Evolutionary conservation across 306 rosid genomes (phyloP), one percentile per base, ranked within the genome.

Genomic region (Cicer pinnatifidum): DNA sequence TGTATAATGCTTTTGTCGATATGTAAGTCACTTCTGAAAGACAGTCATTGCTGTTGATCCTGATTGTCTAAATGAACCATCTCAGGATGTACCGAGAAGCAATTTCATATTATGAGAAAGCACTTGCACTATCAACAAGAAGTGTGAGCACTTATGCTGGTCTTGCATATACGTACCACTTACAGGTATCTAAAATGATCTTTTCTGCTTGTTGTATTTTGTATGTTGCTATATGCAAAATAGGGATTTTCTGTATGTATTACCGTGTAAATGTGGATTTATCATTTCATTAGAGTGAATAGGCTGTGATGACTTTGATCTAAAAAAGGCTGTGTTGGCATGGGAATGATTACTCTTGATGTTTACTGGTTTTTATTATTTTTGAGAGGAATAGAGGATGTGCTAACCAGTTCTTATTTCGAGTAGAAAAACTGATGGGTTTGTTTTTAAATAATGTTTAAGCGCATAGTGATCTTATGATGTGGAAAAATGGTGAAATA

Each of bases 141-240:
- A 89, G 96, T 77, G 85, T 88, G 86, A 91, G 97, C 84, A 89
- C 95, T 73, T 94, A 94, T 85, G 93, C 96, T 8, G 99, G 97
- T 78, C 96, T 94, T 79, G 99, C 99, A 47, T 94, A 94, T 84
- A 85, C 97, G 53, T 88, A 86, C 74, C 99, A 94, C 78, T 87
- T 94, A 79, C 95, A 89, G 97, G 99, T 90, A 83, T 40, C 39
- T 15, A 28, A 48, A 45, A 13, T 43, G 58, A 12, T 75, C 44
- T 70, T 60, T 60, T 17, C 45, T 11, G 13, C 9, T 19, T 75
- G 43, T 39, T 5, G 52, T 75, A 71, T 38, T 40, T 28, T 79
- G 20, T 7, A 43, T 41, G 46, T 53, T 59, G 35, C 35, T 35
- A 28, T 62, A 69, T 63, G 37, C 37, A 23, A 48, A 40, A 33